A percentile compares a stretch with the other conserved stretches of the same genome.
phyloP scores from a whole-genome alignment of 257 asterid species.

The Prunella vulgaris region DNA sequence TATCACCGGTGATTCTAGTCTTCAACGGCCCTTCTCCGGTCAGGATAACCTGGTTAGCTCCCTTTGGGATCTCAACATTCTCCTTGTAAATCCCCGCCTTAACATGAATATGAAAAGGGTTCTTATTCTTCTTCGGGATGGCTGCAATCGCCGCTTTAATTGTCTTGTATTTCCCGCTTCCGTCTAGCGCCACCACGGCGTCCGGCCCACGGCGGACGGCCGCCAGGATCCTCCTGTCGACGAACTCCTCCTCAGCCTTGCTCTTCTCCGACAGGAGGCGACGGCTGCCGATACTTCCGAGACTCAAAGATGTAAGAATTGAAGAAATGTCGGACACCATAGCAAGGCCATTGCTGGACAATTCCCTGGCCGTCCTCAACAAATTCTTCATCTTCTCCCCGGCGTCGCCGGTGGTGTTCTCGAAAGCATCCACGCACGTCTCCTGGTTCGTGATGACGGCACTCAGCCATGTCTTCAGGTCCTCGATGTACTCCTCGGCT shows the following conservation, averaged over 20 bases:
- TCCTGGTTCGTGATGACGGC: conserved; percentile 57
- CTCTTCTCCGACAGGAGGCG: background rate
- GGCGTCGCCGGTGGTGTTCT: conserved; percentile 55
- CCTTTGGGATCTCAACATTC: background rate
- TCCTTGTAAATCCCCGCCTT: background rate
- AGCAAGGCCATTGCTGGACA: conserved; percentile 65
- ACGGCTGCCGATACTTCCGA: background rate
- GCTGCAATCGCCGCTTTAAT: background rate
- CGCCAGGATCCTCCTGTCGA: background rate
- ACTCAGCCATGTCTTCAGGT: conserved; percentile 55
- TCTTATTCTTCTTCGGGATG: background rate
- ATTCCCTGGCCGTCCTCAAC: conserved; percentile 35
- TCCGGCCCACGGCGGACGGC: background rate
- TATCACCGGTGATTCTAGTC: background rate
- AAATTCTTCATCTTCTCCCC: conserved; percentile 61
- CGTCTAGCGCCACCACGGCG: conserved; percentile 1
- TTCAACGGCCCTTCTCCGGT: background rate
- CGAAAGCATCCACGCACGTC: conserved; percentile 72
- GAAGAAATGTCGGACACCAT: conserved; percentile 38
- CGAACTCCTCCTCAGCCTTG: background rate
- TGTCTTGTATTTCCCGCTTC: background rate
- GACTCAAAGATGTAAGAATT: conserved; percentile 16
- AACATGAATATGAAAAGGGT: background rate
- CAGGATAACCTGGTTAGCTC: background rate
- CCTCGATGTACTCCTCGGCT: conserved; percentile 30